Evolutionary conservation across 495 filamentous ascomycete genomes (phyloP), one percentile per base, ranked within the genome.

Genomic region (Hypoxylon perforatum): DNA sequence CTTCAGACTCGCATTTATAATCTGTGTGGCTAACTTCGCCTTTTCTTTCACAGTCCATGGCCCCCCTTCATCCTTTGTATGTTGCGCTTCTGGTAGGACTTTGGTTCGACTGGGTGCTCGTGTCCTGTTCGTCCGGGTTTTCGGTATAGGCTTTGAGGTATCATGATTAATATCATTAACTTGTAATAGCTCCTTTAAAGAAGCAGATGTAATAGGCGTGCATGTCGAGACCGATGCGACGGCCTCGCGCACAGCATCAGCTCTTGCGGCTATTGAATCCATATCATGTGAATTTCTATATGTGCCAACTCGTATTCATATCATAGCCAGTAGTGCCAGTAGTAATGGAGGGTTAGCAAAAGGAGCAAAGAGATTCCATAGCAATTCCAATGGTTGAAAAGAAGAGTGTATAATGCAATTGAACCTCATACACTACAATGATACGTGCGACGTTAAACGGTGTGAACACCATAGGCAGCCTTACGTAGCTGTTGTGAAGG

Each of bases 1-100:
- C 71, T 91, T 95, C 18, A 95, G 77, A 12, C 88, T 86, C 25
- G 78, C 81, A 78, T 96, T 97, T 62, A 95, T 88, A 17, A 94
- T 85, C 48, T 94, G 89, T 2, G 93, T 94, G 3, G 92, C 92
- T 41, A 97, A 81, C 39, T 88, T 81, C 0, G 87, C 85, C 73
- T 82, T 88, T 63, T 93, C 88, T 61, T 86, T 86, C 15, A 79
- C 60, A 7, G 84, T 82, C 45, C 90, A 75, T 45, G 73, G 76
- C 28, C 75, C 70, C 36, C 63, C 63, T 61, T 66, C 61, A 18
- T 65, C 66, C 22, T 65, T 75, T 36, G 67, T 63, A 9, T 68
- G 44, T 28, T 65, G 57, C 6, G 64, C 45, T 18, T 56, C 60
- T 17, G 71, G 55, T 12, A 36, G 71, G 36, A 69, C 56, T 12